These are phyloP conservation scores for Oxytropis ochrocephala DNA, from an alignment of 306 rosid species.

Conservation along the genomic window DNA sequence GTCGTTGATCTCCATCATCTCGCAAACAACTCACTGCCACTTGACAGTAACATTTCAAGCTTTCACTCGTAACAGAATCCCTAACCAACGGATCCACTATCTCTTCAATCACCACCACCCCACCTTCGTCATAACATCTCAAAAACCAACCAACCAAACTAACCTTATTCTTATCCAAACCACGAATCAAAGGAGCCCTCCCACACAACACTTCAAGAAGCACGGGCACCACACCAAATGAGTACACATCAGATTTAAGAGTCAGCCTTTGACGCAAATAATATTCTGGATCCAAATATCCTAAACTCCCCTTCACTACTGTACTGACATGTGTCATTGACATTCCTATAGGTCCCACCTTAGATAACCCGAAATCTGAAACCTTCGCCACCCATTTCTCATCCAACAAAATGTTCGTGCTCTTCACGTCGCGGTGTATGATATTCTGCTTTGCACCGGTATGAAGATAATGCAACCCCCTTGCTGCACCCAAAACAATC, in stretches of 20 bases:
- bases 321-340: background rate
- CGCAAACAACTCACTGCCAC: conserved; percentile 33
- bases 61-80: background rate
- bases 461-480: conserved; percentile 38
- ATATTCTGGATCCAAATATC: conserved; percentile 17
- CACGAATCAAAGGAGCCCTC: conserved; percentile 2
- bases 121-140: background rate
- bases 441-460: conserved; percentile 11
- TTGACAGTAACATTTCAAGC: conserved; percentile 15
- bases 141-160: conserved; percentile 26
- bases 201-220: conserved; percentile 34
- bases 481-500: conserved; percentile 24
- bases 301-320: background rate
- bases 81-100: conserved; percentile 24
- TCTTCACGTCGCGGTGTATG: conserved; percentile 40
- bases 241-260: conserved; percentile 38
- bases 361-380: conserved; percentile 33
- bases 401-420: conserved; percentile 33
- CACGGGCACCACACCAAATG: conserved; percentile 38
- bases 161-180: background rate
- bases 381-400: conserved; percentile 31
- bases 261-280: conserved; percentile 17
- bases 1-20: conserved; percentile 35
- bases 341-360: conserved; percentile 12
- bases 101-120: background rate